Evolutionary conservation across 2,329 filamentous ascomycete species (phyloP), one percentile per base, ranked within the genome.

Genomic region (Lojkania enalia): DNA sequence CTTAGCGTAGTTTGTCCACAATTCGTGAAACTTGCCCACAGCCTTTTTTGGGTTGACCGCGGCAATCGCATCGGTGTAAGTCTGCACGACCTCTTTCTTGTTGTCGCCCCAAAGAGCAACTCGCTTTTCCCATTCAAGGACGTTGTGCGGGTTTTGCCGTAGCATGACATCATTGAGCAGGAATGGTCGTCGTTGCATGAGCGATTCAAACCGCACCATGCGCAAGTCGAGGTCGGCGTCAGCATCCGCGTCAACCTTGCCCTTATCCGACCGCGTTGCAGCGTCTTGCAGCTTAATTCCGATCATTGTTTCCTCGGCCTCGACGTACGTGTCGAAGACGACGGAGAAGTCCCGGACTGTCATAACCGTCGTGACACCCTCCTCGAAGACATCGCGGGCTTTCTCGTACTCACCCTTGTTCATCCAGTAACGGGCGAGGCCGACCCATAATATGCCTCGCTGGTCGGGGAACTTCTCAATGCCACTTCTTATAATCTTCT

Each of bases 341-440:
- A 97, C 82, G 1, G 91, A 95, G 64, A 99, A 99, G 72, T 99
- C 94, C 44, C 94, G 86, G 33, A 99, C 91, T 2, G 94, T 99
- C 92, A 97, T 97, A 52, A 96, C 95, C 1, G 92, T 97, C 9
- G 90, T 96, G 55, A 97, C 89, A 33, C 89, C 95, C 70, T 97
- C 91, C 71, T 99, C 94, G 55, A 96, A 97, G 3, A 95, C 80
- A 68, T 99, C 94, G 54, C 95, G 80, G 12, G 94, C 91, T 49
- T 86, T 86, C 72, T 97, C 95, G 63, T 96, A 97, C 63, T 87
- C 90, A 33, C 91, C 91, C 66, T 85, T 85, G 47, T 90, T 89
- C 66, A 95, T 95, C 90, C 92, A 97, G 72, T 97, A 99, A 3
- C 92, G 94, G 32, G 94, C 94, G 39, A 99, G 74, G 7, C 92